Evolutionary conservation across 2,329 filamentous ascomycete species (phyloP).

Genomic region (Cercospora sp.): DNA sequence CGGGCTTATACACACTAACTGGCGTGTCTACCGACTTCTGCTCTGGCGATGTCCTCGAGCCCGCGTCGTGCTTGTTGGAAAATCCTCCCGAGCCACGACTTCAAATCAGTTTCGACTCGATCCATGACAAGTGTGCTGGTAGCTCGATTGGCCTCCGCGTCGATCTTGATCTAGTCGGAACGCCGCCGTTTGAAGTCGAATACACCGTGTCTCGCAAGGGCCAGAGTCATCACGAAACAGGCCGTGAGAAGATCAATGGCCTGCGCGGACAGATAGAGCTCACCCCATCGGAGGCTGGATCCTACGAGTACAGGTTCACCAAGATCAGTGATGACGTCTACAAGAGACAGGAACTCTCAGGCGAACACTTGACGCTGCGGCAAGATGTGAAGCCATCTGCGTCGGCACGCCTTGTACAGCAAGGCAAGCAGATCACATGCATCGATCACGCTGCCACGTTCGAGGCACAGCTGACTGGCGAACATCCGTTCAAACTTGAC

Average conservation of each 20-base stretch:
- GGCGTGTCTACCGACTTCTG: slow-evolving; percentile 79
- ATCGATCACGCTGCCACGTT: slow-evolving; percentile 78
- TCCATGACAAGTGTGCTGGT: slow-evolving; percentile 92
- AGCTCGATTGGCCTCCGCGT: slow-evolving; percentile 89
- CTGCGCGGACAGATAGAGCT: slow-evolving; percentile 83
- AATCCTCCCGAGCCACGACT: slow-evolving; percentile 88
- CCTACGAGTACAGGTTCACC: slow-evolving; percentile 82
- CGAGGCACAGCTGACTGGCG: slow-evolving; percentile 73
- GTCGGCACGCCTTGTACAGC: slow-evolving; percentile 66
- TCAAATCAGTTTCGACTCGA: slow-evolving; percentile 71
- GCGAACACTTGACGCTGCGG: slow-evolving; percentile 61
- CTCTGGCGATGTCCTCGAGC: slow-evolving; percentile 84
- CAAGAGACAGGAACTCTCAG: slow-evolving; percentile 60
- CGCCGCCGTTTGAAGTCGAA: slow-evolving; percentile 80
- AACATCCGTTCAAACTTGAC: slow-evolving; percentile 83
- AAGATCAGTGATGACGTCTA: slow-evolving; percentile 83
- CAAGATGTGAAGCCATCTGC: slow-evolving; percentile 94
- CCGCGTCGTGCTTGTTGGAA: slow-evolving; percentile 85
- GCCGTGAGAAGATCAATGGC: slow-evolving; percentile 62
- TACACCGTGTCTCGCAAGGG: slow-evolving; percentile 70
- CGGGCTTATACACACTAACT: slow-evolving; percentile 83
- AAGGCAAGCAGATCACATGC: slow-evolving; percentile 66
- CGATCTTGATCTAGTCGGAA: slow-evolving; percentile 85
- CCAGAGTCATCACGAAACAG: slow-evolving; percentile 50
- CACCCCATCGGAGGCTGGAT: slow-evolving; percentile 75